Evolutionary conservation across 2,329 filamentous ascomycete species (phyloP), one percentile per base, ranked within the genome.

Genomic region (Xylariaceae sp.): DNA sequence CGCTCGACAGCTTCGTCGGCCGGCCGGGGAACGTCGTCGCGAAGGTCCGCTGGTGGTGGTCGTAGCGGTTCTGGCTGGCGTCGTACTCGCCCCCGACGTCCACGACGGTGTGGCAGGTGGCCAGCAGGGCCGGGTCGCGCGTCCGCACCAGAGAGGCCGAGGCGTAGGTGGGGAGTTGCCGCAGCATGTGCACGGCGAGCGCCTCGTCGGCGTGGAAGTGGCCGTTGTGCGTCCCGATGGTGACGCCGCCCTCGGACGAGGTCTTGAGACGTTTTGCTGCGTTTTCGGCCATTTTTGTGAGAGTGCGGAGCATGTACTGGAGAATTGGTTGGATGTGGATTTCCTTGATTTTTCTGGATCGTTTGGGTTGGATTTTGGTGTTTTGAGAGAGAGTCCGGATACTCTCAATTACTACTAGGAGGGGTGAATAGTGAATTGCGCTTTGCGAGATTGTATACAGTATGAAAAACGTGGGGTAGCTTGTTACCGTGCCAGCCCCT

Each of bases 121-220:
- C 84, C 34, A 99, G 88, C 28, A 88, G 74, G 23, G 86, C 83
- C 16, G 92, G 87, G 75, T 99, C 92, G 69, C 95, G 90, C 44
- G 93, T 96, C 67, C 95, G 92, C 47, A 96, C 81, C 39, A 99
- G 88, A 39, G 82, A 74, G 23, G 92, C 88, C 66, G 83, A 78
- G 53, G 82, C 75, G 80, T 98, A 99, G 57, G 87, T 79, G 19
- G 95, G 94, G 16, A 98, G 89, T 55, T 90, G 85, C 64, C 92
- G 92, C 67, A 99, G 90, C 82, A 99, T 92, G 81, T 96, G 92
- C 64, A 99, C 93, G 56, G 95, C 95, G 39, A 99, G 87, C 60
- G 95, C 94, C 80, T 99, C 95, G 76, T 99, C 95, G 74, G 95
- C 95, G 80, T 99, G 95, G 84, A 99, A 99, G 81, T 97, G 92